Evolutionary conservation across 495 filamentous ascomycete genomes (phyloP), one percentile per base, ranked within the genome.

Genomic region (Patellaria atrata): DNA sequence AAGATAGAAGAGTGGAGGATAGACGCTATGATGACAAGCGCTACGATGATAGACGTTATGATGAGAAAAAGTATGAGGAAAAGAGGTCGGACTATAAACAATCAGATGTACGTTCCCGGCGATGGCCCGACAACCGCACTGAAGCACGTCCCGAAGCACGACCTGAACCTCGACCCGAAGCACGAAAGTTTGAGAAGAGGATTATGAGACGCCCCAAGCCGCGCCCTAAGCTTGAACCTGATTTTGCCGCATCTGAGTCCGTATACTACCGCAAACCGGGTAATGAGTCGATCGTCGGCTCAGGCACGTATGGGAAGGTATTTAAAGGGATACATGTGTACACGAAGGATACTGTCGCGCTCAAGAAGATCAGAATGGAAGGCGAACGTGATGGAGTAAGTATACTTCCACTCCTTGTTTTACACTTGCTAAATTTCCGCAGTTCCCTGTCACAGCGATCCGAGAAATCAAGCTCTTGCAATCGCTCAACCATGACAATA

Each of bases 291-390:
- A 83, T 94, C 2, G 75, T 94, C 7, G 86, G 86, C 20, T 89
- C 84, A 25, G 86, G 86, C 17, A 94, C 82, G 1, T 94, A 89
- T 52, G 89, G 87, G 25, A 96, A 99, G 53, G 89, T 99, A 5
- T 99, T 94, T 64, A 96, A 96, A 51, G 89, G 78, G n/a, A 67
- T 87, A 11, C 85, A 99, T 54, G 84, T 94, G 10, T 92, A 91
- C 45, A 99, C 86, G 6, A 77, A 85, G 47, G 73, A 75, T 20
- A 72, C 82, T 39, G 91, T 94, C 24, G 91, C 91, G 5, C 59
- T 99, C 35, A 99, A 99, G 61, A 79, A 83, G 59, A 75, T 96
- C 57, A 65, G 80, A 12, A 84, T 96, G 89, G 89, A 96, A 50
- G 83, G 85, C 20, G 89, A 99, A 60, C 75, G 83, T 44, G 91